phyloP scores from a whole-genome alignment of 2,329 filamentous ascomycete genomes.

The Akanthomyces dipterigenus region DNA sequence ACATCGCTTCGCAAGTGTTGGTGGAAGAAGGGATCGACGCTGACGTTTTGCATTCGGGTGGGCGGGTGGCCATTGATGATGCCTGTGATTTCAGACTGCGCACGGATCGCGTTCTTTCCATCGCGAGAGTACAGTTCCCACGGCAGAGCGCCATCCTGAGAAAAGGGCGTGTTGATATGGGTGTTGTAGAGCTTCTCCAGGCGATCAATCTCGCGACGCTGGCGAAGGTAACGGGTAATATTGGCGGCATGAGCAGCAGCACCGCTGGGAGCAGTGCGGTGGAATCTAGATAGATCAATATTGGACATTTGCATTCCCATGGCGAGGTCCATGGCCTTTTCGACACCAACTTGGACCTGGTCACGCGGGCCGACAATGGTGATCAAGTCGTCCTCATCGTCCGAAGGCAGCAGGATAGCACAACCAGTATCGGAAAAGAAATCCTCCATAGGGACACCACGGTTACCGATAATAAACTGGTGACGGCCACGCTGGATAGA shows the following conservation, averaged over 20 bases:
- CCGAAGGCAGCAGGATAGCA: conserved; percentile 71
- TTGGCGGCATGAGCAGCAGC: conserved; percentile 75
- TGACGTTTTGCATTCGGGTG: conserved; percentile 57
- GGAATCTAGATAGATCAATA: conserved; percentile 75
- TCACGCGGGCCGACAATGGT: conserved; percentile 77
- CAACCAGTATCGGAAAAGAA: conserved; percentile 91
- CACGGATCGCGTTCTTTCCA: conserved; percentile 72
- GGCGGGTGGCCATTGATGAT: conserved; percentile 70
- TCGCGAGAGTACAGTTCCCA: conserved; percentile 89
- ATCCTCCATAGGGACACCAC: conserved; percentile 71
- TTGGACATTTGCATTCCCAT: conserved; percentile 79
- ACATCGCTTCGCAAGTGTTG: conserved; percentile 61
- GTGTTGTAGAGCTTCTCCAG: conserved; percentile 75
- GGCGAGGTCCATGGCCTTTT: conserved; percentile 82
- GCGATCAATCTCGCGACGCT: conserved; percentile 73
- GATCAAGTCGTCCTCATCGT: conserved; percentile 74
- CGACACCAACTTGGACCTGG: conserved; percentile 65
- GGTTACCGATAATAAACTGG: conserved; percentile 88
- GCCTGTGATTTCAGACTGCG: conserved; percentile 66
- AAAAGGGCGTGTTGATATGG: conserved; percentile 76
- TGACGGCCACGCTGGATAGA: conserved; percentile 81
- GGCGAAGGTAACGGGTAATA: conserved; percentile 78
- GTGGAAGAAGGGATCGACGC: conserved; percentile 75
- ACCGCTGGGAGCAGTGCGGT: conserved; percentile 65
- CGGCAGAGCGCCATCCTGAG: conserved; percentile 60